A percentile compares a stretch with the other conserved stretches of the same genome.
Conservation (phyloP, 1,284 basidiomycete genomes). For the Peniophora sp. region DNA sequence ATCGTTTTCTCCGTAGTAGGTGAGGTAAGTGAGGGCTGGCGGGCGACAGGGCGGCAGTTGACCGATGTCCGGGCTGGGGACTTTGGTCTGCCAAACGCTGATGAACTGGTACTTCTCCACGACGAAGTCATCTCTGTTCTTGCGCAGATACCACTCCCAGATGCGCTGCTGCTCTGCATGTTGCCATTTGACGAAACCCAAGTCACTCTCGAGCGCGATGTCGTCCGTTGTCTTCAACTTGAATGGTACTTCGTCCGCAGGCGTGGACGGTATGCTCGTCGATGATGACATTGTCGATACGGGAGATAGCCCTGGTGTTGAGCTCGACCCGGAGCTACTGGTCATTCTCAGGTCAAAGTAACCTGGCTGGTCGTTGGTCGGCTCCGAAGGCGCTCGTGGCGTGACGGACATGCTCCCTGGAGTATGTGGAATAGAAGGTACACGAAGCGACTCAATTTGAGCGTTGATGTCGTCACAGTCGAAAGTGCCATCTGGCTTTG, state of each 20-base stretch:
- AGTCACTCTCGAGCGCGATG: slow-evolving; percentile 65
- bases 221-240: slow-evolving; percentile 43
- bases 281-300: slow-evolving; percentile 11
- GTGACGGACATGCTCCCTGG: slow-evolving; percentile 26
- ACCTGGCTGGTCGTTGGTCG: slow-evolving; percentile 23
- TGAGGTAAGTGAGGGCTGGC: slow-evolving; percentile 67
- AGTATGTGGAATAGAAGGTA: slow-evolving; percentile 26
- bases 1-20: slow-evolving; percentile 92
- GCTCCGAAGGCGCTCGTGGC: slow-evolving; percentile 16
- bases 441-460: slow-evolving; percentile 61
- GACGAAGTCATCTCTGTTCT: slow-evolving; percentile 77
- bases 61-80: slow-evolving; percentile 63
- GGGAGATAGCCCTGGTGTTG: slow-evolving; percentile 12
- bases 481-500: slow-evolving; percentile 5
- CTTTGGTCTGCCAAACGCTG: slow-evolving; percentile 64
- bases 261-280: slow-evolving; percentile 9
- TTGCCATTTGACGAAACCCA: slow-evolving; percentile 66
- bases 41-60: slow-evolving; percentile 61
- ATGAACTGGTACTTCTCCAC: slow-evolving; percentile 94
- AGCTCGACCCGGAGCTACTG: slow-evolving; percentile 15
- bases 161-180: slow-evolving; percentile 81
- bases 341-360: slow-evolving; percentile 36
- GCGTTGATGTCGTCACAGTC: slow-evolving; percentile 53
- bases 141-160: slow-evolving; percentile 88
- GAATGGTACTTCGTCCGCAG: slow-evolving; percentile 33